Base-by-base conservation (phyloP, 441 rosid genomes). In the Populus hybrid region DNA sequence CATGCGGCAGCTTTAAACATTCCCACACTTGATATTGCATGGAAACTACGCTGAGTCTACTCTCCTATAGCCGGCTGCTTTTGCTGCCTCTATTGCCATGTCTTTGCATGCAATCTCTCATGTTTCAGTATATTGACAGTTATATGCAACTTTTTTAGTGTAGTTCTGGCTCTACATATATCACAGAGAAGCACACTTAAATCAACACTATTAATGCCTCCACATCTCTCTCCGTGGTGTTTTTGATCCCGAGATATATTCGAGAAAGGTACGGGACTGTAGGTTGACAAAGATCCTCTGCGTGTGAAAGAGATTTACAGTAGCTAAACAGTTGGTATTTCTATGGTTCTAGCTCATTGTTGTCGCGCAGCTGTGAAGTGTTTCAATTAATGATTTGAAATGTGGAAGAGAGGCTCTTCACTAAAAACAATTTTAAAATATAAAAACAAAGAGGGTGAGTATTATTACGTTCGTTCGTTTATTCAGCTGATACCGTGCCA, bases 1-100 rank as follows among this genome's bases (percentile, higher is more conserved):
- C 26, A 67, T 9, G 68, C 71, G 76, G 81, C 90, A 85, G 90
- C 90, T 87, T 85, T 87, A 85, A 85, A 83, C 88, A 85, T 84
- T 84, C 83, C 76, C 72, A 71, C 70, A 65, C 70, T 78, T 71
- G 85, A 61, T n/a, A 80, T 75, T 82, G 82, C 74, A 75, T 80
- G 87, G 26, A 75, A 67, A 70, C 78, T 69, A 72, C 76, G 80
- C 85, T 69, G 79, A 79, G 78, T 68, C 88, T 83, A 71, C n/a
- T 3, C 26, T 76, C 19, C 9, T 18, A 73, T 81, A 76, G 84
- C 84, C 87, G 83, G 69, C 83, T 77, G 42, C 83, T 86, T 86
- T 77, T 67, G 73, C 79, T 78, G 77, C 69, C 72, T 74, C 1
- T 4, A 18, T 19, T 12, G 16, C 16, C 34, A 11, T 30, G 36